phyloP scores from a whole-genome alignment of 2,329 filamentous ascomycete species.

The Aspergillus hiratsukae region DNA sequence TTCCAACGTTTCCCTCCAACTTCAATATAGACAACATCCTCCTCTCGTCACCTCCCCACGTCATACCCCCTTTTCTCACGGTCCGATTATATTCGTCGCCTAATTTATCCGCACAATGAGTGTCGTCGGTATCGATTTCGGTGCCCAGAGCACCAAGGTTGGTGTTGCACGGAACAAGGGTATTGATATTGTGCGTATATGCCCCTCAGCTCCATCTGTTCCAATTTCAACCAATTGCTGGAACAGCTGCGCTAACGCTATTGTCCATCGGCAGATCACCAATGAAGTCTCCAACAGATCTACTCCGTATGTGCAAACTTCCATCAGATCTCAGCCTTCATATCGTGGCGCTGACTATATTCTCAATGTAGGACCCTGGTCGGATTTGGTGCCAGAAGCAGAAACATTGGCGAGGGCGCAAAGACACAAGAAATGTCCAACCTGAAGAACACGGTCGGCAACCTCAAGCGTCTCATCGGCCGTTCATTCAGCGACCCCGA shows the following conservation, averaged over 20 bases:
- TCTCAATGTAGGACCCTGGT: conserved; percentile 68
- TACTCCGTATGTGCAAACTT: conserved; percentile 74
- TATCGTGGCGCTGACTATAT: conserved; percentile 12
- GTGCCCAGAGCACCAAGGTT: conserved; percentile 93
- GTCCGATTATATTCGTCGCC: conserved; percentile 10
- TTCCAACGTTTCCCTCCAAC: conserved; percentile 4
- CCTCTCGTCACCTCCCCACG: conserved; percentile 4
- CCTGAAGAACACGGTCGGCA: conserved; percentile 96
- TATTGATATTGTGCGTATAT: conserved; percentile 87
- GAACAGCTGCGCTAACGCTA: conserved; percentile 13
- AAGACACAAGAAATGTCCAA: conserved; percentile 99
- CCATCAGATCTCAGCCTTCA: conserved; percentile 11
- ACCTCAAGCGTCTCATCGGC: conserved; percentile 87
- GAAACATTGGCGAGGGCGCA: conserved; percentile 89
- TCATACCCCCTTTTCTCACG: conserved; percentile 4
- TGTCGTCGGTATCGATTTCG: conserved; percentile 83
- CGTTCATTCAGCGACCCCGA: conserved; percentile 85
- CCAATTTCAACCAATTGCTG: background rate
- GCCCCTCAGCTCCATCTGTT: conserved; percentile 14
- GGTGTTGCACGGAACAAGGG: conserved; percentile 97
- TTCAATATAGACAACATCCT: conserved; percentile 5
- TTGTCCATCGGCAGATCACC: conserved; percentile 63
- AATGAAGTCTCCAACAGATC: conserved; percentile 99
- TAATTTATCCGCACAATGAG: conserved; percentile 47
- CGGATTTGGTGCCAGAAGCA: conserved; percentile 87